Conservation (phyloP, 768 basidiomycete species). For the Mycena belliarum region DNA sequence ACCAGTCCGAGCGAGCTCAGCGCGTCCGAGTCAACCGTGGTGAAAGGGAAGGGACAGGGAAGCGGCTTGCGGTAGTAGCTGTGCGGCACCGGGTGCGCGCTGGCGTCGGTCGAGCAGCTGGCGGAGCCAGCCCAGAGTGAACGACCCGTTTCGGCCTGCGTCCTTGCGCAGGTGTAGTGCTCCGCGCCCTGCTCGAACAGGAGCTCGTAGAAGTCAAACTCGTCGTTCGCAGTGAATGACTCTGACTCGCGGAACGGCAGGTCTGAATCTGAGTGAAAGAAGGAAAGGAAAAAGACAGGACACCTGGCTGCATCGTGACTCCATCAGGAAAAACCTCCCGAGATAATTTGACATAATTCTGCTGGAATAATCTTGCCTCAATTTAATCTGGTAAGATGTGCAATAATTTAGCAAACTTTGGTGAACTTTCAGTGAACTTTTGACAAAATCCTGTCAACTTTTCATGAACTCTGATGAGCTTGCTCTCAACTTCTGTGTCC, state of each 20-base stretch:
- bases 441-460: no score
- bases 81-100: no score
- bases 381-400: no score
- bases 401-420: no score
- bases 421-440: no score
- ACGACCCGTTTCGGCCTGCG: not conserved
- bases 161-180: not conserved
- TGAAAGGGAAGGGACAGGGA: no score
- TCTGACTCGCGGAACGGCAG: not conserved
- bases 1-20: not conserved
- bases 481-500: no score
- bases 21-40: not conserved
- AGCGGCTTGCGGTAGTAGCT: no score
- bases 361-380: no score
- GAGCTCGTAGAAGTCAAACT: not conserved
- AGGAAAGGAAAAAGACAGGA: not conserved
- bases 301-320: not conserved
- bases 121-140: not conserved
- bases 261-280: not conserved
- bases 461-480: no score
- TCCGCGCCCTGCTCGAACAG: conserved; percentile 1
- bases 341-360: no score
- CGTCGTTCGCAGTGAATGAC: not conserved
- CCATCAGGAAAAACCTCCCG: no score
- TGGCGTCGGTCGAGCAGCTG: not conserved